Base-by-base conservation (phyloP, 495 filamentous ascomycete species). In the Ramalina peruviana region DNA sequence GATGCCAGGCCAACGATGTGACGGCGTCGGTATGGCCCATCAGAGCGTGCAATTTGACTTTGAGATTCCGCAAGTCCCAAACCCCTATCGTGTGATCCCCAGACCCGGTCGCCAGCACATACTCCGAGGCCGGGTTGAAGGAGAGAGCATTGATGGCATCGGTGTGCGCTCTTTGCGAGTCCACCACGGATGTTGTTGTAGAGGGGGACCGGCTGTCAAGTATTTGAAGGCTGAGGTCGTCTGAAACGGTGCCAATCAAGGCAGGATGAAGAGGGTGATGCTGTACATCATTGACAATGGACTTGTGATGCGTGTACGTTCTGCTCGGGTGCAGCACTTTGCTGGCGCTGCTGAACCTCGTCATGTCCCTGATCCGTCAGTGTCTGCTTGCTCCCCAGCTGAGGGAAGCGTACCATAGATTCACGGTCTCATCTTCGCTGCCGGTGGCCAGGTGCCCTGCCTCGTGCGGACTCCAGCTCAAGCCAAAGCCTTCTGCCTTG, bases 241-340 rank as follows among this genome's bases (percentile, higher is more conserved):
- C 93, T 19, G 93, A 97, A 2, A 94, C 92, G 15, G 84, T 88
- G 49, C 88, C 93, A 48, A 98, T 86, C 49, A 93, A 77, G 46
- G 78, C 78, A 36, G 76, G 75, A 50, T 86, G 83, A 43, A 86
- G 69, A 23, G 90, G 89, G 60, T 96, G 88, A 61, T 94, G 81
- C 65, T 95, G 85, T 36, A 99, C 92, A 58, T 97, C 93, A 58
- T 97, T 97, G 57, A 99, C 93, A 37, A 88, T 86, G 4, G 92
- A 81, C 23, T 71, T 78, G 61, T 97, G 93, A 50, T 95, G 85
- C 1, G 81, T 93, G 65, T 87, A 99, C 21, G 80, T 86, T 25
- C 78, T 73, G 3, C 70, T 64, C 5, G 87, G 79, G 49, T 75
- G 75, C 40, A 96, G 67, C 10, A 71, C 78, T 57, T 79, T 92